Conservation (phyloP, 2,329 filamentous ascomycete species). For the Juglanconis juglandina region DNA sequence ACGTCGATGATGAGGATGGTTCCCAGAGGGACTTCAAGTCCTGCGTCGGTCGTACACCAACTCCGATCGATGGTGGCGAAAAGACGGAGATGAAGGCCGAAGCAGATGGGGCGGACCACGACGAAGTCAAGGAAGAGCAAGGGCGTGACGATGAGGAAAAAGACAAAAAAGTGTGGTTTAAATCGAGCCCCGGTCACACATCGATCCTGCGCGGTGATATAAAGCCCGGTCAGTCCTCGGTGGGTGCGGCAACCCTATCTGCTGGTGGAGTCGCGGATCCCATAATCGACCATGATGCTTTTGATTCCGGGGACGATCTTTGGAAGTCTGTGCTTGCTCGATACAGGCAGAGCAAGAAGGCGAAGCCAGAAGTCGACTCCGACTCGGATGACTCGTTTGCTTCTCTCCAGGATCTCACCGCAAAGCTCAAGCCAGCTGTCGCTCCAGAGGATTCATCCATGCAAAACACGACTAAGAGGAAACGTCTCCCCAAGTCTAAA, state of each 20-base stretch:
- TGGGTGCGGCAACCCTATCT: background rate
- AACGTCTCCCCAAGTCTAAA: background rate
- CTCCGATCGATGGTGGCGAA: background rate
- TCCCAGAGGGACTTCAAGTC: background rate
- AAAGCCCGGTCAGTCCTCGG: too few species aligned
- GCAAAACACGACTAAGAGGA: background rate
- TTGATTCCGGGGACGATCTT: background rate
- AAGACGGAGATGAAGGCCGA: background rate
- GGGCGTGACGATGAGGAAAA: too few species aligned
- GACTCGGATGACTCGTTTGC: background rate
- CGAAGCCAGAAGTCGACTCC: background rate
- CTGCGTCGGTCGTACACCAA: background rate
- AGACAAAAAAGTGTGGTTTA: too few species aligned
- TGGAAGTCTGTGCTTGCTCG: background rate
- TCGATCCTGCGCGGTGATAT: too few species aligned
- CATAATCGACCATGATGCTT: background rate
- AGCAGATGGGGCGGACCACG: background rate
- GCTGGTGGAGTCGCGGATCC: background rate
- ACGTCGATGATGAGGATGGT: background rate
- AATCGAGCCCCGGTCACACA: too few species aligned
- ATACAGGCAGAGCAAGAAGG: background rate
- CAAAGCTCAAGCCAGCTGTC: background rate
- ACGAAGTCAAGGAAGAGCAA: too few species aligned
- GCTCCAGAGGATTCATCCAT: too few species aligned
- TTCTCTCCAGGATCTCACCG: background rate